Evolutionary conservation across 208 protist species (phyloP).

Genomic region (Acanthamoeba royreba): DNA sequence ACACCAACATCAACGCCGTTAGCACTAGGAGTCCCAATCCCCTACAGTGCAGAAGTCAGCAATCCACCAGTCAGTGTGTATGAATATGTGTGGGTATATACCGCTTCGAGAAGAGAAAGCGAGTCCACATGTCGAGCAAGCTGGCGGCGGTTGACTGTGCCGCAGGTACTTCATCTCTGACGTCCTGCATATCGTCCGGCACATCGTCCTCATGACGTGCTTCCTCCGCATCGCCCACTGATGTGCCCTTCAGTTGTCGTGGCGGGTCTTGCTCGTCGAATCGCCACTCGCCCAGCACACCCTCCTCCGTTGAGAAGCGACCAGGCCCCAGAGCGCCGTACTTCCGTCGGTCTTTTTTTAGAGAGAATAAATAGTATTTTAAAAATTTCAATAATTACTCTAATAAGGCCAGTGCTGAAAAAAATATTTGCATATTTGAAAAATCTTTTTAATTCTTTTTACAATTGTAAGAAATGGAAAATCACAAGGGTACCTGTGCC

Average conservation of each 20-base stretch:
- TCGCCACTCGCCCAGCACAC: background rate
- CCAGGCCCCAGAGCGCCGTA: background rate
- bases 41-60: background rate
- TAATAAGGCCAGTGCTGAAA: too few species aligned
- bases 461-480: background rate
- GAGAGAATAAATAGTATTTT: background rate
- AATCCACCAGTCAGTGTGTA: background rate
- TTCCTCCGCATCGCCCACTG: background rate
- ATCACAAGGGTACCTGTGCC: background rate
- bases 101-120: background rate
- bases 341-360: background rate
- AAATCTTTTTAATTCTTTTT: background rate
- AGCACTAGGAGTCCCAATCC: background rate
- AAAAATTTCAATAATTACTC: too few species aligned
- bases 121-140: background rate
- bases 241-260: background rate
- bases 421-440: too few species aligned
- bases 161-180: too few species aligned
- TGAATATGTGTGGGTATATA: background rate
- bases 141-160: background rate
- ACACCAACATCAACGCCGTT: background rate
- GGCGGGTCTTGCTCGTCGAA: background rate
- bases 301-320: background rate
- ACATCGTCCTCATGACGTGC: background rate
- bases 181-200: background rate